Percentiles rank a stretch among this genome's conserved stretches.
Evolutionary conservation across 495 filamentous ascomycete species (phyloP).

Genomic region (Lophiotrema nucula): DNA sequence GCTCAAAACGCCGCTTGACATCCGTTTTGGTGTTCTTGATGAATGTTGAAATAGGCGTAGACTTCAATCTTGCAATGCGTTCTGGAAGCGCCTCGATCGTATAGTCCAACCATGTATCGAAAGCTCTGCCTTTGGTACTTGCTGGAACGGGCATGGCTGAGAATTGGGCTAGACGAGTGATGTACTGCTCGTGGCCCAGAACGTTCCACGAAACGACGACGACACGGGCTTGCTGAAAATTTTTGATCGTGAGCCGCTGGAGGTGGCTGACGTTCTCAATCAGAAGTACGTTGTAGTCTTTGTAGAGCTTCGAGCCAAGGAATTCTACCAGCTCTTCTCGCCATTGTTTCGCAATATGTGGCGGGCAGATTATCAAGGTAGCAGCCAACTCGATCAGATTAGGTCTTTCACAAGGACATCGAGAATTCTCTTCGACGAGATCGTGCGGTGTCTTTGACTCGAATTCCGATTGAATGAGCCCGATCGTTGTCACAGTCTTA

Average conservation of each 20-base stretch:
- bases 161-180: slow-evolving; percentile 51
- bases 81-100: slow-evolving; percentile 45
- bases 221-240: slow-evolving; percentile 53
- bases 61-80: slow-evolving; percentile 44
- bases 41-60: slow-evolving; percentile 35
- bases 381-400: slow-evolving; percentile 54
- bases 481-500: slow-evolving; percentile 74
- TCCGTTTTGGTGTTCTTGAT: slow-evolving; percentile 36
- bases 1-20: slow-evolving; percentile 29
- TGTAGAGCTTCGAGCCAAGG: slow-evolving; percentile 35
- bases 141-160: slow-evolving; percentile 50
- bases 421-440: slow-evolving; percentile 6
- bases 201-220: slow-evolving; percentile 55
- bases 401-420: background rate
- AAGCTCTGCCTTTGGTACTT: slow-evolving; percentile 46
- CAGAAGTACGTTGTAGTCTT: slow-evolving; percentile 44
- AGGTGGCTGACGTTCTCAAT: slow-evolving; percentile 43
- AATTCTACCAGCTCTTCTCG: slow-evolving; percentile 59
- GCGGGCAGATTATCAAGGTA: slow-evolving; percentile 68
- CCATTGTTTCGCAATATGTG: slow-evolving; percentile 68
- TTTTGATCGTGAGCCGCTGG: slow-evolving; percentile 38
- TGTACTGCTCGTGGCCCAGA: slow-evolving; percentile 50
- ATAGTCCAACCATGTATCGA: slow-evolving; percentile 55
- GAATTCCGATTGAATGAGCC: slow-evolving; percentile 56
- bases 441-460: background rate